Evolutionary conservation across 2,329 filamentous ascomycete genomes (phyloP).

Genomic region (Didymosphaeria variabile): DNA sequence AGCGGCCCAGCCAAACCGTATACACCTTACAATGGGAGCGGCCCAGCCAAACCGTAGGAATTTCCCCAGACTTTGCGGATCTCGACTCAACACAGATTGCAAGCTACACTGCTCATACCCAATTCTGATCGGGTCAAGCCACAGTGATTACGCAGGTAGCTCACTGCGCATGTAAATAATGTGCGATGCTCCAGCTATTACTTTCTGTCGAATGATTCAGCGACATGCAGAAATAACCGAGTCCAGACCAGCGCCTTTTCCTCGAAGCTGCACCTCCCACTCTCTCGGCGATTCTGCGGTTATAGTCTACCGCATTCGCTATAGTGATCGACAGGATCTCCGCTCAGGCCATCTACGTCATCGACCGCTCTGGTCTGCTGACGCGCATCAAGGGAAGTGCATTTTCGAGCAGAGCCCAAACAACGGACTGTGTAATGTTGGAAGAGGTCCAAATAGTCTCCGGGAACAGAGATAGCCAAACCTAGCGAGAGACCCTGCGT

Average conservation of each 20-base stretch:
- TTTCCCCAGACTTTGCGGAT: too few relatives aligned
- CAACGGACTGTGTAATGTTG: neutral
- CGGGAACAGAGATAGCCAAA: neutral
- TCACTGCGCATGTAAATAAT: too few relatives aligned
- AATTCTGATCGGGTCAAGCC: too few relatives aligned
- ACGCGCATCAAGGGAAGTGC: neutral
- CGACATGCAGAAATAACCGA: neutral
- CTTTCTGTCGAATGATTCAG: too few relatives aligned
- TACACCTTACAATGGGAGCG: too few relatives aligned
- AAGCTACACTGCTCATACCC: too few relatives aligned
- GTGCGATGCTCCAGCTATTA: too few relatives aligned
- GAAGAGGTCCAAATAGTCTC: neutral
- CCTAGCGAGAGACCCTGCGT: neutral
- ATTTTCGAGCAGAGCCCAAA: neutral
- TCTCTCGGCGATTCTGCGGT: neutral
- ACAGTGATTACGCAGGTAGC: too few relatives aligned
- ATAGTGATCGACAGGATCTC: conserved; percentile 7
- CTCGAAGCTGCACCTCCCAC: neutral
- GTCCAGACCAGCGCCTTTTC: neutral
- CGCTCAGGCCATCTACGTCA: neutral
- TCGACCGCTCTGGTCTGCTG: neutral
- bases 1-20: too few relatives aligned
- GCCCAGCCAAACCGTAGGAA: too few relatives aligned
- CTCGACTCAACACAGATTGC: too few relatives aligned
- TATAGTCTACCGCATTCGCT: neutral